Evolutionary conservation across 1,284 basidiomycete species (phyloP).

Genomic region (Marasmius oreades): DNA sequence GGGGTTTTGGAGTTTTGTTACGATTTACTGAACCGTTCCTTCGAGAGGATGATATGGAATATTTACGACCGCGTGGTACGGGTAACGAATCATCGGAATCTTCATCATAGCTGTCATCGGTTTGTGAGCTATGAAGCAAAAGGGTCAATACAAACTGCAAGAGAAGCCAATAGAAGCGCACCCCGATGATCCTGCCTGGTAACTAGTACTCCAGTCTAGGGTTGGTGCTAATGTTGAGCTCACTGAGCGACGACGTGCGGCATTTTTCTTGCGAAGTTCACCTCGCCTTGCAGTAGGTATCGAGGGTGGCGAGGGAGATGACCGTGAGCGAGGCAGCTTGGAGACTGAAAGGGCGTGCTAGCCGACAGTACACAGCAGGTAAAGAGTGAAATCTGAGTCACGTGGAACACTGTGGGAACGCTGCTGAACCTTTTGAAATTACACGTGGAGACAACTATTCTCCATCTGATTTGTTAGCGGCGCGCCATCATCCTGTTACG

Average conservation of each 20-base stretch:
- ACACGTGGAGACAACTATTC: neutral
- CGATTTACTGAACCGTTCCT: neutral
- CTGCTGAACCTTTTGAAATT: too few relatives aligned
- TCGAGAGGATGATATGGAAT: constrained; percentile 2
- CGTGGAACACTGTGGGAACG: neutral
- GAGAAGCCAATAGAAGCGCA: constrained; percentile 23
- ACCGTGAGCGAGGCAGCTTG: constrained; percentile 75
- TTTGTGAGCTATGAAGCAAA: constrained; percentile 39
- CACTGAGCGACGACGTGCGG: constrained; percentile 32
- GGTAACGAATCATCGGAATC: constrained; percentile 44
- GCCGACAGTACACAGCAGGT: neutral
- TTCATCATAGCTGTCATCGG: constrained; percentile 44
- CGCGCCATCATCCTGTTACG: neutral
- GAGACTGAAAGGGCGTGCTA: neutral
- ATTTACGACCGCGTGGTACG: constrained; percentile 33
- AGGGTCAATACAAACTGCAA: neutral
- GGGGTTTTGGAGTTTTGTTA: neutral
- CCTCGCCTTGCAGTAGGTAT: constrained; percentile 39
- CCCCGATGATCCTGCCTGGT: constrained; percentile 78
- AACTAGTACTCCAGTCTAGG: constrained; percentile 79
- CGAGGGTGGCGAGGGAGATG: constrained; percentile 69
- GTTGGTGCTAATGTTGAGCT: constrained; percentile 22
- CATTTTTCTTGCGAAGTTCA: constrained; percentile 37
- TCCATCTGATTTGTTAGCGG: neutral
- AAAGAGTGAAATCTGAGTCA: too few relatives aligned